Evolutionary conservation across 192 early-diverging fungal species (phyloP).

Genomic region (Backusella morwellensis): DNA sequence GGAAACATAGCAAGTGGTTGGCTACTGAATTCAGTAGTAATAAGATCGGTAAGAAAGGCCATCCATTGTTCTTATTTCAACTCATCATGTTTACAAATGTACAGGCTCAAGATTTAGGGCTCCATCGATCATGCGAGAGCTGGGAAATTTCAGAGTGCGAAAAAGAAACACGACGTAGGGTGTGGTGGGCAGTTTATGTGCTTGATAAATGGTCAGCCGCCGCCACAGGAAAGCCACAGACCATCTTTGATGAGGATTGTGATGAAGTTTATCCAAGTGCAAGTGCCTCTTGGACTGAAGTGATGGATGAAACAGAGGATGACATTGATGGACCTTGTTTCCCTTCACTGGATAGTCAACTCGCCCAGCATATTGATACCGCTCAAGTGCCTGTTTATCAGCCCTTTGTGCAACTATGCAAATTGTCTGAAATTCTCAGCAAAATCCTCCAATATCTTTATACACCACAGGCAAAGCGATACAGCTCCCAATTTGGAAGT

Average conservation of each 20-base stretch:
- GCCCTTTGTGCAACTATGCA: conserved; percentile 33
- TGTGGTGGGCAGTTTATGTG: conserved; percentile 76
- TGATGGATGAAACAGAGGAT: conserved; percentile 24
- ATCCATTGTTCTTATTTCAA: no score
- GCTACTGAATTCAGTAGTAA: conserved; percentile 21
- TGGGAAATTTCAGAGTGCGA: conserved; percentile 57
- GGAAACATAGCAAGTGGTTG: conserved; percentile 18
- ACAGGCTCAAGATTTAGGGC: conserved; percentile 71
- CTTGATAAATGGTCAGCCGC: conserved; percentile 67
- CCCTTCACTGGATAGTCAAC: conserved; percentile 17
- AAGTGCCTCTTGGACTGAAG: conserved; percentile 27
- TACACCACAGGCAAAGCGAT: conserved; percentile 27
- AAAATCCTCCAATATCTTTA: conserved; percentile 29
- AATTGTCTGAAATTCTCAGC: conserved; percentile 33
- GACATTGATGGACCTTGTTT: conserved; percentile 1
- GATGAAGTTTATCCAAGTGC: conserved; percentile 29
- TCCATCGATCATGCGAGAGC: conserved; percentile 62
- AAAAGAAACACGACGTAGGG: conserved; percentile 60
- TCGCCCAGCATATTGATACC: conserved; percentile 10
- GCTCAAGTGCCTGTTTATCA: conserved; percentile 28
- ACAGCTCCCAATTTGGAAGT: conserved; percentile 26
- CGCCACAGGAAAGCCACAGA: conserved; percentile 55
- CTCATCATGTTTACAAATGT: no score
- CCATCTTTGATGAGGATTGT: conserved; percentile 42
- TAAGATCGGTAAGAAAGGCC: not conserved